Evolutionary conservation across 768 basidiomycete genomes (phyloP), one percentile per base, ranked within the genome.

Genomic region (Trametes elegans): DNA sequence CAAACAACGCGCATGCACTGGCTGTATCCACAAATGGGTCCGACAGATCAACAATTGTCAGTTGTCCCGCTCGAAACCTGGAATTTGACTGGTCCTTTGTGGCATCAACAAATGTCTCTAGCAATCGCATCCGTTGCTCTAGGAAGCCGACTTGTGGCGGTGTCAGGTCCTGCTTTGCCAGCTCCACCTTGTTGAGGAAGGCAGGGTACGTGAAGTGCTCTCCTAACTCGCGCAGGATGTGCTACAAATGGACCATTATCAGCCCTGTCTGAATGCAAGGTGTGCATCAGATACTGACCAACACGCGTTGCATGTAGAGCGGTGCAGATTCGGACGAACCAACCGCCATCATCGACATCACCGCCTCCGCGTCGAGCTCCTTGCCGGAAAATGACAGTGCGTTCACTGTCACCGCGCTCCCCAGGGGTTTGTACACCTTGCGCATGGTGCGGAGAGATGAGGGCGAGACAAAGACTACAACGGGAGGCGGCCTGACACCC

Each of bases 281-380:
- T 11, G 23, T 7, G 21, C 23, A 44, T 28, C 16, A 0, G 10
- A 21, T 8, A 23, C 29, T 32, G 13, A 87, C 87, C 58, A 89
- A 62, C 21, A 89, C 68, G 0, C 81, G 77, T 49, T 89, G 87
- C 62, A 89, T 80, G 66, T 89, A 89, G 0, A 89, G 65, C 0
- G 87, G 88, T 0, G 84, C 79, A 0, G 74, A 71, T 1, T 85
- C 83, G 0, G 82, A 80, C 0, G 80, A 79, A 0, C 77, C 81
- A 1, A 88, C 74, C 0, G 85, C 82, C 88, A 89, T 89, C 81
- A 89, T 84, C 0, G 85, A 84, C 29, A 88, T 60, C 51, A 89
- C 82, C 1, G 87, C 84, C 19, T 81, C 70, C 1, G 85, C 83
- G 64, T 88, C 87, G 0, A 88, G 74, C 53, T 89, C 88, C 7